Conservation (phyloP, 148 eudicot species). For the Nepenthes gracilis region DNA sequence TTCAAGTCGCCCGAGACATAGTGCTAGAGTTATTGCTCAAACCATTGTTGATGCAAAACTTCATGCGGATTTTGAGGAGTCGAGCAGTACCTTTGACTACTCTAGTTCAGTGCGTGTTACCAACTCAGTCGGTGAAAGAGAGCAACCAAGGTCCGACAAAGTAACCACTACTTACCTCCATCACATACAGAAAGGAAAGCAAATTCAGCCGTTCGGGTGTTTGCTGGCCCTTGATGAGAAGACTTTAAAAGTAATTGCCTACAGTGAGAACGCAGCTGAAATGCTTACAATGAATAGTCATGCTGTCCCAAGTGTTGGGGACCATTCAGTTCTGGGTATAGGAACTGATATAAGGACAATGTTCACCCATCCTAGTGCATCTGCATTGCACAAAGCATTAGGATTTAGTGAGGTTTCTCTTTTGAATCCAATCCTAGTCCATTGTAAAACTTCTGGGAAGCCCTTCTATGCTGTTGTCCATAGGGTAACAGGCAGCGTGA, state of each 20-base stretch:
- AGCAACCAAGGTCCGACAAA: conserved; percentile 44
- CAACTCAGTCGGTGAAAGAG: conserved; percentile 11
- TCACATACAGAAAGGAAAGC: conserved; percentile 79
- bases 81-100: conserved; percentile 65
- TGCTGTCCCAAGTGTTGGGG: conserved; percentile 88
- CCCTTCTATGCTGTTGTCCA: conserved; percentile 90
- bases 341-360: conserved; percentile 78
- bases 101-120: conserved; percentile 52
- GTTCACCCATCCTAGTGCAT: conserved; percentile 67
- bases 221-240: conserved; percentile 77
- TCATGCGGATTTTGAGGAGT: conserved; percentile 80
- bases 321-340: conserved; percentile 50
- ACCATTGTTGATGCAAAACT: conserved; percentile 76
- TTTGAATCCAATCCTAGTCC: conserved; percentile 78
- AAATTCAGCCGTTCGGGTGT: conserved; percentile 88
- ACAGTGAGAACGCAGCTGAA: conserved; percentile 81
- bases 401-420: conserved; percentile 80
- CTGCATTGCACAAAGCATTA: conserved; percentile 69
- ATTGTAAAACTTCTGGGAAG: conserved; percentile 86
- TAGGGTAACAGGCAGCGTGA: conserved; percentile 71
- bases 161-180: conserved; percentile 75
- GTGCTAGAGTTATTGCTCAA: conserved; percentile 65
- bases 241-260: conserved; percentile 68
- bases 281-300: conserved; percentile 85
- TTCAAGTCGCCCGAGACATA: conserved; percentile 47